Conservation (phyloP, 2,329 filamentous ascomycete species). For the Chrysoporthe austroafricana region DNA sequence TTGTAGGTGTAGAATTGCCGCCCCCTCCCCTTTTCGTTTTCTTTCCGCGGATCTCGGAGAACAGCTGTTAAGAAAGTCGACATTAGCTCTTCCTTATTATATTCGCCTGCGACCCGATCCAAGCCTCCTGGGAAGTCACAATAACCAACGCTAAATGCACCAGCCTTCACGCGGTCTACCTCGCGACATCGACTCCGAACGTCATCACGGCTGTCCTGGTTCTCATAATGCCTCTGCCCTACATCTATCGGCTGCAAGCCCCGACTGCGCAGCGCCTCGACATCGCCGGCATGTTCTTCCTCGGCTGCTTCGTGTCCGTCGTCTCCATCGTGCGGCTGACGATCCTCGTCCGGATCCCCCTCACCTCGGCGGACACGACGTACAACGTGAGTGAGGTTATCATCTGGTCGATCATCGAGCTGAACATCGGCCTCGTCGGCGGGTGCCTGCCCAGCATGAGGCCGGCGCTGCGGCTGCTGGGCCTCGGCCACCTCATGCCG, state of each 20-base stretch:
- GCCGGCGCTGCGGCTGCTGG: conserved; percentile 4
- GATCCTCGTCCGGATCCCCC: neutral
- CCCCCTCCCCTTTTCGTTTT: too few relatives aligned
- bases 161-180: neutral
- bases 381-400: neutral
- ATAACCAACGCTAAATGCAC: neutral
- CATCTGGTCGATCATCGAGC: neutral
- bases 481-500: neutral
- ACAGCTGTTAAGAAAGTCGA: neutral
- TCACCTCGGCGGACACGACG: conserved; percentile 2
- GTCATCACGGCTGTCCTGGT: neutral
- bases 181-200: neutral
- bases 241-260: neutral
- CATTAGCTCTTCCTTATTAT: neutral
- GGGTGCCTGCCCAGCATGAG: neutral
- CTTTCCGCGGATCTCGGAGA: neutral
- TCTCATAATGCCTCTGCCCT: neutral
- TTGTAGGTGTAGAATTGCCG: neutral
- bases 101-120: neutral
- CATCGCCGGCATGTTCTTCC: conserved; percentile 2
- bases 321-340: conserved; percentile 2
- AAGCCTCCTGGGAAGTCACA: conserved; percentile 1
- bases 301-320: neutral
- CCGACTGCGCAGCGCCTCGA: conserved; percentile 1
- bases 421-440: neutral